Conservation (phyloP, 768 basidiomycete genomes). For the Tylopilus subfusipes region DNA sequence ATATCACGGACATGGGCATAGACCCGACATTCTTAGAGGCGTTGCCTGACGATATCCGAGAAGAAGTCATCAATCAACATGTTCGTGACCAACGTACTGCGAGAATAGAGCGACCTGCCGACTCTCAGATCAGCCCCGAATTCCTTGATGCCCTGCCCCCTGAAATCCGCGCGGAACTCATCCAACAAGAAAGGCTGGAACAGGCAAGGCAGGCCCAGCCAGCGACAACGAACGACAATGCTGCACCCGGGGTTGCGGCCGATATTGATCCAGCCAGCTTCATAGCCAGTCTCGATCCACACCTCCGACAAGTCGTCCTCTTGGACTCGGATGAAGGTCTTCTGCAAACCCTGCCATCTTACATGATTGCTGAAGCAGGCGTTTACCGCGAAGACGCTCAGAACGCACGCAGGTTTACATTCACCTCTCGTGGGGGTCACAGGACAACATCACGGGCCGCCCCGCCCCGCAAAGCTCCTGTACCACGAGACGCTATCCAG, state of each 20-base stretch:
- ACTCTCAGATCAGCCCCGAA: slow-evolving; percentile 89
- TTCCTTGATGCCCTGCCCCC: slow-evolving; percentile 96
- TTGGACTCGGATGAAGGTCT: slow-evolving; percentile 86
- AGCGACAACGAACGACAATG: slow-evolving; percentile 28
- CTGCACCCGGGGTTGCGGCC: slow-evolving; percentile 41
- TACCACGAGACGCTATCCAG: slow-evolving; percentile 84
- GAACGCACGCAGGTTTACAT: slow-evolving; percentile 34
- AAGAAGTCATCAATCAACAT: slow-evolving; percentile 96
- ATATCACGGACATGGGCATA: slow-evolving; percentile 98
- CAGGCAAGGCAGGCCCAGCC: slow-evolving; percentile 53
- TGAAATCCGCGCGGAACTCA: slow-evolving; percentile 93
- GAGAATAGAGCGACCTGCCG: slow-evolving; percentile 65
- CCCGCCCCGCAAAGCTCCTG: slow-evolving; percentile 46
- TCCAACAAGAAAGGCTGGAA: slow-evolving; percentile 91
- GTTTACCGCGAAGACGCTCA: slow-evolving; percentile 58
- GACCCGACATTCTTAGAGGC: slow-evolving; percentile 98
- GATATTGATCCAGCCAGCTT: slow-evolving; percentile 90
- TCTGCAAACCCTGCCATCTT: slow-evolving; percentile 74
- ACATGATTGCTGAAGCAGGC: slow-evolving; percentile 83
- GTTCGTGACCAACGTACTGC: slow-evolving; percentile 87
- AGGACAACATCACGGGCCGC: slow-evolving; percentile 25
- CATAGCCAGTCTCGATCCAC: slow-evolving; percentile 88
- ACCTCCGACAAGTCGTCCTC: slow-evolving; percentile 85
- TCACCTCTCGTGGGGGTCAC: slow-evolving; percentile 29
- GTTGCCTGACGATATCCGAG: slow-evolving; percentile 96